Base-by-base conservation (phyloP, 1,284 basidiomycete species). In the Papiliotrema fonsecae region DNA sequence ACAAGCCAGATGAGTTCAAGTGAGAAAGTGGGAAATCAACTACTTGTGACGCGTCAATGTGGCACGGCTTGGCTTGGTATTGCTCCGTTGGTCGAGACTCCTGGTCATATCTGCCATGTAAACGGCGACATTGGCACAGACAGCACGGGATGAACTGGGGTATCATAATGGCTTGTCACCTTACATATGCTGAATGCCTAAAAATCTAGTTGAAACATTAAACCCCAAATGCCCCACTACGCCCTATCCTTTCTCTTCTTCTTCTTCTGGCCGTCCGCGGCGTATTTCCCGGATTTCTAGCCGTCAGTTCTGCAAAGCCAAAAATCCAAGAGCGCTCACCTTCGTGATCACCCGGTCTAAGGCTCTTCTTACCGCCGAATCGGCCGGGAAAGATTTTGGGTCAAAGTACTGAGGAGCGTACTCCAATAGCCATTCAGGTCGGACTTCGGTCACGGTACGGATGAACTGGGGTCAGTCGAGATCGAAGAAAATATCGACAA, bases 341-440 rank as follows among this genome's bases (percentile, higher is more conserved):
- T 64, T 64, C 50, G 55, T 56, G 13, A 71, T 50, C 18, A 69
- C 67, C 39, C 70, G 53, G 39, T 70, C 58, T 22, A 73, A 51
- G 2, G 70, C 70, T 26, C 70, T 51, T 24, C 67, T 45, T 1
- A 60, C 61, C 54, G 70, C 70, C 43, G 60, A 65, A 43, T 71
- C 62, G 41, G 61, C 61, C 5, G 65, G 65, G 64, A 73, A 73
- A 3, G 58, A 52, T 25, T 55, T 47, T 18, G 68, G 64, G 57
- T 72, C 70, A 55, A 70, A 98, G 76, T 97, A 97, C 25, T 69
- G 67, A 0, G 81, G 74, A 0, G 91, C 89, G 58, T 79, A 84
- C 66, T 97, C 91, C 36, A 96, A 73, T 16, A 97, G 75, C 89
- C 96, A 97, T 65, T 97, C 92, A 2, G 87, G 81, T 63, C 82